Evolutionary conservation across 495 filamentous ascomycete species (phyloP).

Genomic region (Opeltia flavorubescens): DNA sequence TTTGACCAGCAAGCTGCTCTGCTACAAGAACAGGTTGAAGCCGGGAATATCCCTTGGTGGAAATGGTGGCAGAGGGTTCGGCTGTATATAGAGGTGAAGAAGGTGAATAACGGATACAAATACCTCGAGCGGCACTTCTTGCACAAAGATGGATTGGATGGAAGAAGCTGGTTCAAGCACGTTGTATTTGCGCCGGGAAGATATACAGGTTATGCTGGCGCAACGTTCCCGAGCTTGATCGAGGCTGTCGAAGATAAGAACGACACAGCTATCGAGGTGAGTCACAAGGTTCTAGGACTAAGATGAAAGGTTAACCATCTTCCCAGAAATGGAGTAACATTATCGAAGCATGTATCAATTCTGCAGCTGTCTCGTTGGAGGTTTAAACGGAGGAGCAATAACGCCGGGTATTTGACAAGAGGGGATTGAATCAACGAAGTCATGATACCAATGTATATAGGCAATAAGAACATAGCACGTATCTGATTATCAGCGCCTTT

Average conservation of each 20-base stretch:
- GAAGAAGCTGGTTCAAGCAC: constrained; percentile 51
- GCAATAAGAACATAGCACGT: too few species aligned
- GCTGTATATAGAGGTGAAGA: constrained; percentile 40
- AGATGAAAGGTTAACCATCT: neutral
- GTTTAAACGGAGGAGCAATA: too few species aligned
- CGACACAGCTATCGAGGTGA: constrained; percentile 15
- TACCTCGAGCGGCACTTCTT: constrained; percentile 47
- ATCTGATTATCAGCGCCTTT: too few species aligned
- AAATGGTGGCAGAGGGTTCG: constrained; percentile 54
- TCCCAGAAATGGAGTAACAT: constrained; percentile 11
- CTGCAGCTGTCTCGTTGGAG: constrained; percentile 2
- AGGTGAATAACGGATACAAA: constrained; percentile 48
- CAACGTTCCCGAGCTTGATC: constrained; percentile 47
- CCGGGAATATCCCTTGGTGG: constrained; percentile 22
- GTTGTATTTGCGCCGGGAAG: constrained; percentile 62
- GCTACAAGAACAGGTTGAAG: constrained; percentile 29
- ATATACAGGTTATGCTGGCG: constrained; percentile 82
- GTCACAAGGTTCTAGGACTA: neutral
- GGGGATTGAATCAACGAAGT: too few species aligned
- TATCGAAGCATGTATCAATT: constrained; percentile 7
- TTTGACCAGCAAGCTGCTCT: constrained; percentile 39
- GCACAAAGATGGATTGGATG: constrained; percentile 41
- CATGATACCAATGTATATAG: too few species aligned
- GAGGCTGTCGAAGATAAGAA: constrained; percentile 45
- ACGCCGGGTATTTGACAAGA: too few species aligned